phyloP scores from a whole-genome alignment of 1,139 yeast genomes.

The Candida sp. region DNA sequence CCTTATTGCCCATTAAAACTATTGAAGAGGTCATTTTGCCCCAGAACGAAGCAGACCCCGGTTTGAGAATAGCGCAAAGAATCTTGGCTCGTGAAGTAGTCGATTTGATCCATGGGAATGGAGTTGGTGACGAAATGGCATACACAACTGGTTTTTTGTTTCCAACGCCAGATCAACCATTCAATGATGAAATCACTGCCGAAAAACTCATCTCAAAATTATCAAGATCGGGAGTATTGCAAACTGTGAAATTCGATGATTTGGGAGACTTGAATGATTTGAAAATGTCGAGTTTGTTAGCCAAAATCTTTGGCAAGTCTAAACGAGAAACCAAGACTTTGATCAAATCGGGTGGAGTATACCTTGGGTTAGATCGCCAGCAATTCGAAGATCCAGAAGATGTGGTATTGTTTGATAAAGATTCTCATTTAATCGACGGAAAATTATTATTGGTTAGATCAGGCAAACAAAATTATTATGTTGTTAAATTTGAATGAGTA shows the following conservation, averaged over 20 bases:
- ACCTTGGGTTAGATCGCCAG: slow-evolving; percentile 61
- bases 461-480: slow-evolving; percentile 69
- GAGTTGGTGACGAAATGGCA: slow-evolving; percentile 66
- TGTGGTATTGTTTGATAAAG: slow-evolving; percentile 41
- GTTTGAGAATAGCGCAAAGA: slow-evolving; percentile 67
- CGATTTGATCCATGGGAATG: slow-evolving; percentile 82
- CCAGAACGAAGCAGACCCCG: slow-evolving; percentile 57
- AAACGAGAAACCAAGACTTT: slow-evolving; percentile 59
- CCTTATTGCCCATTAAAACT: slow-evolving; percentile 64
- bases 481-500: slow-evolving; percentile 43
- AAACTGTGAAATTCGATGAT: slow-evolving; percentile 29
- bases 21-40: slow-evolving; percentile 50
- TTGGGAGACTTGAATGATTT: slow-evolving; percentile 32
- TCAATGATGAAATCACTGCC: slow-evolving; percentile 45
- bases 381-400: slow-evolving; percentile 52
- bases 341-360: slow-evolving; percentile 69
- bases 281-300: slow-evolving; percentile 38
- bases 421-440: slow-evolving; percentile 52
- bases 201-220: slow-evolving; percentile 58
- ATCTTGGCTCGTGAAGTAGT: slow-evolving; percentile 81
- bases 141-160: slow-evolving; percentile 63
- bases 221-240: slow-evolving; percentile 57
- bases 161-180: slow-evolving; percentile 54
- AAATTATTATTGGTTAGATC: slow-evolving; percentile 62
- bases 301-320: slow-evolving; percentile 36